These are phyloP conservation scores for Symbiodinium natans DNA, from an alignment of 73 alveolate genomes.

Conservation along the genomic window DNA sequence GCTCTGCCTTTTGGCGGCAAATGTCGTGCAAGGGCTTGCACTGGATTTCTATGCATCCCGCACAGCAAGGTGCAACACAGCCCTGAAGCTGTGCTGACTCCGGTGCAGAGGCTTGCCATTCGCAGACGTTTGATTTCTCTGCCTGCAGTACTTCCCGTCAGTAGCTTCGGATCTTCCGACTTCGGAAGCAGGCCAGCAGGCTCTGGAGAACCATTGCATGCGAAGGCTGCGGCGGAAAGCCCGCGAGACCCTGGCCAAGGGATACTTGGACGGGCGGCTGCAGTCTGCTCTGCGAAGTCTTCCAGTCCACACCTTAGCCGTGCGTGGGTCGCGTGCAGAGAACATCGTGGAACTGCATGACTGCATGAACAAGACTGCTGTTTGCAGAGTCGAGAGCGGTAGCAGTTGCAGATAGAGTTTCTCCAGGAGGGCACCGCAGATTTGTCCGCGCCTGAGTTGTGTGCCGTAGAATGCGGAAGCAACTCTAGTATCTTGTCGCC, in stretches of 20 bases:
- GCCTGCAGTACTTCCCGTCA: not conserved
- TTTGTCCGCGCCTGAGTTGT: no score
- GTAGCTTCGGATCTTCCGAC: not conserved
- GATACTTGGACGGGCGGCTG: slow-evolving; percentile 28
- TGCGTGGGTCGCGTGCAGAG: no score
- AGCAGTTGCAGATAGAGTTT: no score
- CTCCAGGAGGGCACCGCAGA: no score
- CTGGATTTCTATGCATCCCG: not conserved
- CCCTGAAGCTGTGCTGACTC: not conserved
- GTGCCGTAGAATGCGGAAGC: no score
- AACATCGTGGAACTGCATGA: no score
- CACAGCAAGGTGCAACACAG: no score
- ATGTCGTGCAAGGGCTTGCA: not conserved
- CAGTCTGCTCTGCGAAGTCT: not conserved
- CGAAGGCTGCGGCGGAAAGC: slow-evolving; percentile 35
- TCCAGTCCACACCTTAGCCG: no score
- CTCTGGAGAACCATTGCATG: not conserved
- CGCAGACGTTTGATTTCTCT: not conserved
- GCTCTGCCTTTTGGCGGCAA: not conserved
- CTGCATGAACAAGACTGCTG: no score
- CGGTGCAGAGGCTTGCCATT: not conserved
- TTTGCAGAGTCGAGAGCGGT: no score
- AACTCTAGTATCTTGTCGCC: no score
- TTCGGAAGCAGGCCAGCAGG: not conserved
- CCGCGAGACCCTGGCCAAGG: not conserved